Percentiles rank a stretch among this genome's conserved stretches.
Evolutionary conservation across 768 basidiomycete species (phyloP).

Genomic region (Auricularia sp.): DNA sequence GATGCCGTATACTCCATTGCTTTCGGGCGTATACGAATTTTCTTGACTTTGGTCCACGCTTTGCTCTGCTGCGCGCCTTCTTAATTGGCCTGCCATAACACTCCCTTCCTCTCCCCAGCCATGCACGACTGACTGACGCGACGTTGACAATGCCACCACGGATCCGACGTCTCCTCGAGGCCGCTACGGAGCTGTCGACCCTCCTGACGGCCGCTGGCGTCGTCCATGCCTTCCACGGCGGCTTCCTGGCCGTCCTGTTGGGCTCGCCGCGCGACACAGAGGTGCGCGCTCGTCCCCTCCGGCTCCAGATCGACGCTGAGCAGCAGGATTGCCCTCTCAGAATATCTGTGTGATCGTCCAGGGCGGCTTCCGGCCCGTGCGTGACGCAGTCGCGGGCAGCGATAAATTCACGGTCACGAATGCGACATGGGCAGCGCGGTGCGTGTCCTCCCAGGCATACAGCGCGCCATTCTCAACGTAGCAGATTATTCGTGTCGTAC

Average conservation of each 20-base stretch:
- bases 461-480: slow-evolving; percentile 8
- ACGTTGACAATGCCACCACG: slow-evolving; percentile 46
- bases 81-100: not conserved
- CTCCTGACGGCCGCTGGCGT: slow-evolving; percentile 47
- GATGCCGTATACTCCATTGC: slow-evolving; percentile 1
- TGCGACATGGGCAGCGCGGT: slow-evolving; percentile 86
- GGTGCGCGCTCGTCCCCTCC: slow-evolving; percentile 28
- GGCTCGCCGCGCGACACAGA: slow-evolving; percentile 56
- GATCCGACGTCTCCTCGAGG: slow-evolving; percentile 65
- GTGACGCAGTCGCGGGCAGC: slow-evolving; percentile 59
- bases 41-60: not conserved
- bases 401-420: slow-evolving; percentile 56
- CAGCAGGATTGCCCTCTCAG: slow-evolving; percentile 27
- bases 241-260: slow-evolving; percentile 58
- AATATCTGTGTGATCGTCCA: slow-evolving; percentile 82
- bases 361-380: slow-evolving; percentile 71
- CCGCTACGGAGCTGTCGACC: slow-evolving; percentile 63
- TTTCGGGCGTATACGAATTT: not conserved
- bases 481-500: slow-evolving; percentile 66
- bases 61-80: not conserved
- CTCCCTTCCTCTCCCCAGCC: slow-evolving; percentile 8
- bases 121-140: slow-evolving; percentile 15
- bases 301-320: not conserved
- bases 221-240: slow-evolving; percentile 77
- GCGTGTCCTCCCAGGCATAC: slow-evolving; percentile 13